Evolutionary conservation across 140 eudicot species (phyloP), one percentile per base, ranked within the genome.

Genomic region (Flaveria floridana): DNA sequence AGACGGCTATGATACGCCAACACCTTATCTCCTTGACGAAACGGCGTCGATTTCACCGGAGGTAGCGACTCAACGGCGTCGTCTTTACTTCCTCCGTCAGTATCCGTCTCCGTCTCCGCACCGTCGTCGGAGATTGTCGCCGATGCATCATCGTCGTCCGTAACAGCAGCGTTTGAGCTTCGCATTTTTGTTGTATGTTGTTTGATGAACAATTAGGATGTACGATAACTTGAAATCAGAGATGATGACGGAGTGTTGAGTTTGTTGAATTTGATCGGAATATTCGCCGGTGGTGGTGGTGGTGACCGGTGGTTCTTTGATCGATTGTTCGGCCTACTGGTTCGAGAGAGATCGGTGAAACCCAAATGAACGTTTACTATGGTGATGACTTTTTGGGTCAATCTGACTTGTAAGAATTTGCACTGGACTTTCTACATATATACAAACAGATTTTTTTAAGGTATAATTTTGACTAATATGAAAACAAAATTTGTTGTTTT

Each of bases 21-120:
- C 28, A 89, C 92, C 50, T 48, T 82, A 68, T 87, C 89, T 51
- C 89, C 90, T 81, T 61, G 71, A 63, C 7, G 59, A 53, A 76
- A 89, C 37, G 84, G 82, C 76, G 78, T 70, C 55, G 82, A 74
- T 53, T 78, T 77, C 48, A 56, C 6, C 64, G 41, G 83, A 30
- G 51, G 55, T 20, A 39, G 67, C 15, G 72, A 77, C 68, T 82
- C 87, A 55, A 48, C 80, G 74, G 57, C 77, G 34, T 65, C 87
- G 25, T 80, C 74, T 47, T 64, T 70, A 77, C 70, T 78, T 39
- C 62, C 73, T 10, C 8, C 70, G 72, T 83, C 85, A 2, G 62
- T 64, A 72, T 74, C 78, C 5, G 82, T 69, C 23, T 57, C 82
- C 30, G 64, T n/a, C 66, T 74, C 71, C 61, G n/a, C 72, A 9